phyloP scores from a whole-genome alignment of 768 basidiomycete genomes.

The Hortiboletus flavorubellus region DNA sequence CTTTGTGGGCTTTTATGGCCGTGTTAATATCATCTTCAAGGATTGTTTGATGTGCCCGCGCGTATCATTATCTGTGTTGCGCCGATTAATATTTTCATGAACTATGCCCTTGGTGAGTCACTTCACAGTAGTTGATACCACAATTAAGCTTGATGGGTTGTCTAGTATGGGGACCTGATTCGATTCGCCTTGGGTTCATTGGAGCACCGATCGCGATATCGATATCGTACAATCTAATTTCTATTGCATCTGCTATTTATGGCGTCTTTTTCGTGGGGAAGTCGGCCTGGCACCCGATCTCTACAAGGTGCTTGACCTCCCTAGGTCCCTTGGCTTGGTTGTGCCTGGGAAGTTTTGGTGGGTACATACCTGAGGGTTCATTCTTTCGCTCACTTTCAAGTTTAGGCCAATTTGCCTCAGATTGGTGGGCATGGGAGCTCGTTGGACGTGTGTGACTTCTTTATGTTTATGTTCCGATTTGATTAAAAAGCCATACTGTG shows the following conservation, averaged over 20 bases:
- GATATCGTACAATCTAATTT: constrained; percentile 80
- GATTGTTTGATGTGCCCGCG: constrained; percentile 82
- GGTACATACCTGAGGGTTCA: constrained; percentile 12
- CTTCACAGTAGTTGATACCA: too few species aligned
- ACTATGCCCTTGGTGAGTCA: constrained; percentile 70
- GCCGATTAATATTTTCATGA: constrained; percentile 80
- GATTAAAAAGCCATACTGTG: neutral
- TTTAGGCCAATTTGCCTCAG: constrained; percentile 72
- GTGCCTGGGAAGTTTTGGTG: constrained; percentile 77
- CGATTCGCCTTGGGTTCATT: constrained; percentile 80
- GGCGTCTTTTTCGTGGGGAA: constrained; percentile 59
- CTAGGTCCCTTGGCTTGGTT: constrained; percentile 68
- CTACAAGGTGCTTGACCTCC: constrained; percentile 57
- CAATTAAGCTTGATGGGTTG: constrained; percentile 41
- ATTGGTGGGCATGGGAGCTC: constrained; percentile 99
- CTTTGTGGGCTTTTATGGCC: too few species aligned
- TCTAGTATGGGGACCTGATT: constrained; percentile 86
- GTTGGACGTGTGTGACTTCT: constrained; percentile 43
- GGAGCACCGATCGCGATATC: constrained; percentile 91
- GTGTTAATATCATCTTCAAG: constrained; percentile 29
- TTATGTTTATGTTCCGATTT: neutral
- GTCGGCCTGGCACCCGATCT: constrained; percentile 85
- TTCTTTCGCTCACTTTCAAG: too few species aligned
- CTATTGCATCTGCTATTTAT: constrained; percentile 57
- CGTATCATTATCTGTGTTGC: constrained; percentile 78